Evolutionary conservation across 768 basidiomycete genomes (phyloP).

Genomic region (Dioszegia aurantiaca): DNA sequence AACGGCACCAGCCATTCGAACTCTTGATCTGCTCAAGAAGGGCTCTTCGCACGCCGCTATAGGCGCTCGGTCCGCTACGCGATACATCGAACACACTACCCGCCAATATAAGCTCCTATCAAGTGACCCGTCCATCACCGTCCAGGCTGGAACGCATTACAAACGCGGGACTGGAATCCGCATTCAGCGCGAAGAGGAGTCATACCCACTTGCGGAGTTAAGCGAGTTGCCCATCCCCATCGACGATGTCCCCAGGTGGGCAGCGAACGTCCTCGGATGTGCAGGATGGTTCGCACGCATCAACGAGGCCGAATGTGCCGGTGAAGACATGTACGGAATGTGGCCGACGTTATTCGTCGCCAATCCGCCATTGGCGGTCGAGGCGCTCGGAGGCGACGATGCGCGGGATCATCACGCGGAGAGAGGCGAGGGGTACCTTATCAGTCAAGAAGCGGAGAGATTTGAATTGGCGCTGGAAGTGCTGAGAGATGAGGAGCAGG

Average conservation of each 20-base stretch:
- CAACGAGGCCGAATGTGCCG: conserved; percentile 5
- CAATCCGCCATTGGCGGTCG: conserved; percentile 21
- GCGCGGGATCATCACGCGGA: conserved; percentile 20
- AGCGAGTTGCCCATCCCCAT: conserved; percentile 28
- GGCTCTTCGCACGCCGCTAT: conserved; percentile 74
- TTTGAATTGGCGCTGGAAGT: conserved; percentile 40
- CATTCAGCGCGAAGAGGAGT: conserved; percentile 34
- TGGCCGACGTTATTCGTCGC: conserved; percentile 21
- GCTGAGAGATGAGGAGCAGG: conserved; percentile 40
- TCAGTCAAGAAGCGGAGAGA: conserved; percentile 41
- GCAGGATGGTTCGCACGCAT: conserved; percentile 20
- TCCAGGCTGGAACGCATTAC: conserved; percentile 32
- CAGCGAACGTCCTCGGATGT: conserved; percentile 20
- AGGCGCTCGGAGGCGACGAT: conserved; percentile 9
- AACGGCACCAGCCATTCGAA: conserved; percentile 69
- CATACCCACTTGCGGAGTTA: conserved; percentile 16
- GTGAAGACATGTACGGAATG: conserved; percentile 12
- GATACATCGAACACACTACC: conserved; percentile 65
- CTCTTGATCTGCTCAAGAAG: conserved; percentile 88
- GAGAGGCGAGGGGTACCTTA: conserved; percentile 35
- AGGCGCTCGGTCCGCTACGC: conserved; percentile 79
- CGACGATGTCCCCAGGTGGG: conserved; percentile 30
- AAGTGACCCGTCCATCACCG: conserved; percentile 29
- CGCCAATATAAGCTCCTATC: conserved; percentile 33
- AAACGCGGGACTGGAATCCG: conserved; percentile 39